Evolutionary conservation across 2,329 filamentous ascomycete species (phyloP).

Genomic region (Spiromastix sp.): DNA sequence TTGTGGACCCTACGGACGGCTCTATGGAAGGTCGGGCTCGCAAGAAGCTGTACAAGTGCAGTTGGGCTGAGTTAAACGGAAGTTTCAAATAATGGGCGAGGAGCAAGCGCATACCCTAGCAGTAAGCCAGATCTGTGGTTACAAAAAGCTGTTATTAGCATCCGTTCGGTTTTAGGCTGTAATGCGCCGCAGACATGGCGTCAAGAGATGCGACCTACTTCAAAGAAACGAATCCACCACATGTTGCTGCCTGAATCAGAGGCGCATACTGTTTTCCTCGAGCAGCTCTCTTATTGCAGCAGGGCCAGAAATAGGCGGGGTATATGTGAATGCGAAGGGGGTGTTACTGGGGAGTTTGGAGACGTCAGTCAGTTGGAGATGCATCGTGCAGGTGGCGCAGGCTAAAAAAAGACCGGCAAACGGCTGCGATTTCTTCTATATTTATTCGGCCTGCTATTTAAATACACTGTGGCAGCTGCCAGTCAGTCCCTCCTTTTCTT

Average conservation of each 20-base stretch:
- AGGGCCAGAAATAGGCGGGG: no score
- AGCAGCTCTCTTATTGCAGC: no score
- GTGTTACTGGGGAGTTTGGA: no score
- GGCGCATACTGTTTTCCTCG: neutral
- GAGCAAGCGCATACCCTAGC: constrained; percentile 22
- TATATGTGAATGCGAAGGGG: no score
- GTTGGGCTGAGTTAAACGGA: constrained; percentile 3
- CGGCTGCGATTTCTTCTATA: no score
- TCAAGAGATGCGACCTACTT: constrained; percentile 20
- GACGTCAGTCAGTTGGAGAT: no score
- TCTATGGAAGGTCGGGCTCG: constrained; percentile 33
- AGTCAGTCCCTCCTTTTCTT: no score
- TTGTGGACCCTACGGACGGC: constrained; percentile 34
- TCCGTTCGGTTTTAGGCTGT: neutral
- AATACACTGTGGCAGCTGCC: no score
- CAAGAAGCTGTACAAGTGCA: constrained; percentile 24
- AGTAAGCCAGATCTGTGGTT: constrained; percentile 27
- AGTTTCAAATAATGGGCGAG: constrained; percentile 3
- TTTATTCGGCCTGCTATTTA: no score
- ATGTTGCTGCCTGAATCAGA: neutral
- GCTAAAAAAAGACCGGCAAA: no score
- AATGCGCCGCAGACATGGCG: neutral
- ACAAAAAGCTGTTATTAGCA: constrained; percentile 9
- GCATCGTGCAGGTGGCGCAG: no score
- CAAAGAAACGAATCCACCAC: constrained; percentile 21